Conservation (phyloP, 257 asterid genomes). For the Rhazya stricta region DNA sequence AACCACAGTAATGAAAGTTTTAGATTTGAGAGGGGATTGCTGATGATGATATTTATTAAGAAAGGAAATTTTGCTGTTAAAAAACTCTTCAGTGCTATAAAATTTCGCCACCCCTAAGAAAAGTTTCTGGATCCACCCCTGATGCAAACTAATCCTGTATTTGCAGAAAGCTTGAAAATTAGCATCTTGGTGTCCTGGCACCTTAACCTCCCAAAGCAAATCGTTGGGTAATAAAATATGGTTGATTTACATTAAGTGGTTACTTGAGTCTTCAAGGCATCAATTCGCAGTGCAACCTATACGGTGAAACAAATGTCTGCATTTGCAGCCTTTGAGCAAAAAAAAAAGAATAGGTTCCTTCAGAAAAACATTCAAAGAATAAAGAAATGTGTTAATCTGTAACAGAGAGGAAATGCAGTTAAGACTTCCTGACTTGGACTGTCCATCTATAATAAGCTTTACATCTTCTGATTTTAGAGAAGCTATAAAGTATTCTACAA, state of each 20-base stretch:
- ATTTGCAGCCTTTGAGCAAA: not conserved
- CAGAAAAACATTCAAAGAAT: not conserved
- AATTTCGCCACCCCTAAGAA: no score
- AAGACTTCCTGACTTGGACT: constrained; percentile 55
- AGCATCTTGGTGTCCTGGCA: no score
- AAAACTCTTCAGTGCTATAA: no score
- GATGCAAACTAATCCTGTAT: no score
- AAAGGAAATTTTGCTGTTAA: no score
- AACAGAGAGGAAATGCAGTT: constrained; percentile 2
- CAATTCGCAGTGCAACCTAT: no score
- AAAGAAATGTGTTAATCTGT: not conserved
- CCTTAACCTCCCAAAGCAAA: not conserved
- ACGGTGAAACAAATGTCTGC: not conserved
- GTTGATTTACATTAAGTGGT: not conserved
- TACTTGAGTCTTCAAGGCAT: not conserved
- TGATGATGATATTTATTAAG: no score
- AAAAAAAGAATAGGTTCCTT: not conserved
- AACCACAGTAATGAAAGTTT: no score
- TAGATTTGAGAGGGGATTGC: no score
- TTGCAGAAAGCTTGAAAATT: no score
- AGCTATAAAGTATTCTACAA: constrained; percentile 55
- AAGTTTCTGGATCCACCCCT: no score
- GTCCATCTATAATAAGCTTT: constrained; percentile 66
- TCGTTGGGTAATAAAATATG: not conserved
- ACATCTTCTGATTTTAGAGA: constrained; percentile 67